These are phyloP conservation scores for Marvania coccoides DNA, from an alignment of 139 green algal species.

Conservation along the genomic window DNA sequence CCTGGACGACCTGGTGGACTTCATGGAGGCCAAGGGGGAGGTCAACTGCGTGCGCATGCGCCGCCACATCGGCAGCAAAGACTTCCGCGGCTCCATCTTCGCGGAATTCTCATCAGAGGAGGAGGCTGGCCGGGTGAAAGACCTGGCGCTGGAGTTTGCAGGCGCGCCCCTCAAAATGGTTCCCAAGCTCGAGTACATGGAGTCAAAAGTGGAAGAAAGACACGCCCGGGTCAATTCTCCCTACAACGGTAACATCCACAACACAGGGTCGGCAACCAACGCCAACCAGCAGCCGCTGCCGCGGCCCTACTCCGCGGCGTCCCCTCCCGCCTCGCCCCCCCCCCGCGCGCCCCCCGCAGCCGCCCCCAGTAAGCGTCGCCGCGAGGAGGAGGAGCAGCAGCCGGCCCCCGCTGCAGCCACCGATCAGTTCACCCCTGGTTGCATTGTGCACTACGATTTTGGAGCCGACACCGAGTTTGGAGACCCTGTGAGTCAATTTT, in stretches of 20 bases:
- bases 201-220: conserved; percentile 52
- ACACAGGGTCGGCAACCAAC: background rate
- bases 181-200: conserved; percentile 57
- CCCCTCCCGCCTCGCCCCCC: background rate
- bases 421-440: conserved; percentile 16
- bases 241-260: background rate
- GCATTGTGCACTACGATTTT: conserved; percentile 34
- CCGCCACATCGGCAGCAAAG: conserved; percentile 61
- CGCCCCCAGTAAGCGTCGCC: background rate
- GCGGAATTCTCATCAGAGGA: conserved; percentile 61
- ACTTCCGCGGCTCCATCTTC: conserved; percentile 80
- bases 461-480: conserved; percentile 19
- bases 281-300: conserved; percentile 7
- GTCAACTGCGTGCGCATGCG: conserved; percentile 70
- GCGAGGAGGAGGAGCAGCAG: background rate
- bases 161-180: conserved; percentile 52
- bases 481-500: conserved; percentile 16
- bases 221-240: conserved; percentile 22
- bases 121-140: conserved; percentile 24
- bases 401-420: background rate
- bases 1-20: conserved; percentile 52
- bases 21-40: conserved; percentile 35
- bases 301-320: background rate
- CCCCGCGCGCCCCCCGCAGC: no score
- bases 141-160: conserved; percentile 47